Conservation (phyloP, 441 rosid species). For the Populus tomentosa region DNA sequence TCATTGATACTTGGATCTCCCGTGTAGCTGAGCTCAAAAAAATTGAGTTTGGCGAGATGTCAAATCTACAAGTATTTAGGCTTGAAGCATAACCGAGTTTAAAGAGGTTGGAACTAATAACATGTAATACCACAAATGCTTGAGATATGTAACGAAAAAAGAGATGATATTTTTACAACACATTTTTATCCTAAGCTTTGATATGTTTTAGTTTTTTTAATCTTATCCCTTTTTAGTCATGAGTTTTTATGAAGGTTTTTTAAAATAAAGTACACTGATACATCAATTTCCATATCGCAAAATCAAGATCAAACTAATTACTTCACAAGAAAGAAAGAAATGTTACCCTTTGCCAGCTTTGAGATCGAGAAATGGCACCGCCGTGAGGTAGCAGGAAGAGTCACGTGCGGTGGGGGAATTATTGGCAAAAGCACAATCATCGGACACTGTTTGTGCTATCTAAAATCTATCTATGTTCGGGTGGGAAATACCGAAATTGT, state of each 20-base stretch:
- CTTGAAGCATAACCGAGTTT: no score
- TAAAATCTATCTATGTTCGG: not conserved
- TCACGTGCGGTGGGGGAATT: conserved; percentile 5
- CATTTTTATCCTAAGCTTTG: accelerated
- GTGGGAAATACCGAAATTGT: no score
- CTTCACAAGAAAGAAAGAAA: not conserved
- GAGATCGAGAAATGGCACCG: conserved; percentile 35
- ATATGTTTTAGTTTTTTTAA: no score
- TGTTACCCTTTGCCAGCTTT: conserved; percentile 50
- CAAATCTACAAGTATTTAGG: accelerated
- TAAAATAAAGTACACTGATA: no score
- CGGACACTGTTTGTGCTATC: not conserved
- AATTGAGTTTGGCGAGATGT: accelerated
- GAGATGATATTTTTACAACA: no score
- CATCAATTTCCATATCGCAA: not conserved
- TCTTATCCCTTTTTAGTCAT: no score
- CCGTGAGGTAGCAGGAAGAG: conserved; percentile 5
- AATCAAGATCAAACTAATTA: not conserved
- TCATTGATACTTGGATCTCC: accelerated
- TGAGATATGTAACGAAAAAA: accelerated
- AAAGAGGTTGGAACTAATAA: accelerated
- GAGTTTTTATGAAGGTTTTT: no score
- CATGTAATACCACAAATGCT: accelerated
- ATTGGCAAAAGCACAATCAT: not conserved
- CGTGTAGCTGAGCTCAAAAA: accelerated